Conservation (phyloP, 441 rosid genomes). For the Lepidium campestre region DNA sequence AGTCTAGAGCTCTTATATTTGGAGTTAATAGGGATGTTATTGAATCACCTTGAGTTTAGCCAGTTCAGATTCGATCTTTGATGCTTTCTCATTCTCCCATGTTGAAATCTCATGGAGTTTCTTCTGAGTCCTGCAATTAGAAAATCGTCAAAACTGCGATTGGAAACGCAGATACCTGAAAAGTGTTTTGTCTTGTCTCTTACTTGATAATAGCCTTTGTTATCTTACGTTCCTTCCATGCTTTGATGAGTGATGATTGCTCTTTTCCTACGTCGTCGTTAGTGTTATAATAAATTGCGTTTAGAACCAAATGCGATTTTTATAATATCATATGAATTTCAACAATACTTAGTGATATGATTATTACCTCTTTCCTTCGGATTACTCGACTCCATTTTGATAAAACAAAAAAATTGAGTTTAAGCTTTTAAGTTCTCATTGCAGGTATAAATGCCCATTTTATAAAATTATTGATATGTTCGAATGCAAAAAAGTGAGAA, state of each 20-base stretch:
- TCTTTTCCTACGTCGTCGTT: conserved; percentile 47
- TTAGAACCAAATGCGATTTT: not conserved
- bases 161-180: not conserved
- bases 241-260: conserved; percentile 44
- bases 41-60: conserved; percentile 18
- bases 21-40: not conserved
- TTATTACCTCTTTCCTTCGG: conserved; percentile 7
- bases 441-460: not conserved
- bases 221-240: conserved; percentile 83
- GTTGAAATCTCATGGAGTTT: conserved; percentile 43
- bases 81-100: conserved; percentile 76
- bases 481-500: not conserved
- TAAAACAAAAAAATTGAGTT: not conserved
- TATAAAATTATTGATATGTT: not conserved
- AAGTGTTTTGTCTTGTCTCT: not conserved
- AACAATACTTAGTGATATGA: not conserved
- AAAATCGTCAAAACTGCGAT: not conserved
- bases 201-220: conserved; percentile 41
- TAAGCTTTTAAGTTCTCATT: not conserved
- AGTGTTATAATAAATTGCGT: not conserved
- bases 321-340: not conserved
- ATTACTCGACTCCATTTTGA: conserved; percentile 11
- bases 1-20: not conserved
- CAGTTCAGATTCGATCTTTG: conserved; percentile 59
- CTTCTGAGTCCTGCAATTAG: conserved; percentile 61